Evolutionary conservation across 106 monocot species (phyloP).

Genomic region (Dactylorhiza incarnata): DNA sequence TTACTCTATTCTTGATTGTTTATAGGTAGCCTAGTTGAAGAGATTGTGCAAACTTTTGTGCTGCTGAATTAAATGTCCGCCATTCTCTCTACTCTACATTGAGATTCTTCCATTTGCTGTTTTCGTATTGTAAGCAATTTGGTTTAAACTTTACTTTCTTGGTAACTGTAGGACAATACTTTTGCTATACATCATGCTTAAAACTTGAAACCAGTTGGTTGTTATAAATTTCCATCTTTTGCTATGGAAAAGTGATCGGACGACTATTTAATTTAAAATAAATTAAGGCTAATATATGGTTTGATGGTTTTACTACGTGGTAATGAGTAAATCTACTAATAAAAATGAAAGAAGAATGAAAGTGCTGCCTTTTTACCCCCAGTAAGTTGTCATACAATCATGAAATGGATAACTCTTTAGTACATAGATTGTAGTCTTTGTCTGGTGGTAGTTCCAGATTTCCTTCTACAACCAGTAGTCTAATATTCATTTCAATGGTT

Average conservation of each 20-base stretch:
- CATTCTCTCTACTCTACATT: background rate
- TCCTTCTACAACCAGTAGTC: background rate
- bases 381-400: background rate
- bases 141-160: background rate
- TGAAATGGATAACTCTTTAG: background rate
- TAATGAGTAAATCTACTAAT: background rate
- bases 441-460: background rate
- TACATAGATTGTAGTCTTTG: background rate
- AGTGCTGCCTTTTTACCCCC: background rate
- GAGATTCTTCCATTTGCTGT: background rate
- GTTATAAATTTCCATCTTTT: background rate
- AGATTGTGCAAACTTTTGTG: background rate
- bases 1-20: background rate
- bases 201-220: background rate
- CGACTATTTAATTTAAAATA: background rate
- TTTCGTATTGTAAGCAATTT: background rate
- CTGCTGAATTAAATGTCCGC: background rate
- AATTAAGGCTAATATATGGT: constrained; percentile 2
- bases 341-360: background rate
- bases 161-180: background rate
- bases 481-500: background rate
- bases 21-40: background rate
- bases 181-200: background rate
- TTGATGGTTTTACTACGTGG: background rate
- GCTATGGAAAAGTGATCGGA: background rate